Conservation (phyloP, 176 grass and related monocot genomes). For the Urochloa ruziziensis region DNA sequence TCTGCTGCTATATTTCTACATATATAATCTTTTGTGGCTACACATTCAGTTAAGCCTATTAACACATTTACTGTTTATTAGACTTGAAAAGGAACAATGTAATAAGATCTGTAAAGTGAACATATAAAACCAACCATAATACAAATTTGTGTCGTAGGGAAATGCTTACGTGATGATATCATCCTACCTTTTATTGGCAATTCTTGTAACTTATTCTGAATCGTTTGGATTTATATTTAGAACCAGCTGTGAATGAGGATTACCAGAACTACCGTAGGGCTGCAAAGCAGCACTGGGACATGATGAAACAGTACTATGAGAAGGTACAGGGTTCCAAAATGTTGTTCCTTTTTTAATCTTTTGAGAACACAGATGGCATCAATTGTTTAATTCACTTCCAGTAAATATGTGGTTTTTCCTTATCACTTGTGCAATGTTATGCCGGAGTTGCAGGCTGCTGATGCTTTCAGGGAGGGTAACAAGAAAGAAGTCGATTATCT, state of each 20-base stretch:
- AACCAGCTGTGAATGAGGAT: conserved; percentile 46
- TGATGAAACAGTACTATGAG: conserved; percentile 92
- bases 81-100: neutral
- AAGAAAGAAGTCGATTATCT: conserved; percentile 50
- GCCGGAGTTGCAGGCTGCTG: conserved; percentile 66
- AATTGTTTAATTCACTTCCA: conserved; percentile 12
- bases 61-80: neutral
- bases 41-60: neutral
- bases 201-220: conserved; percentile 22
- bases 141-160: neutral
- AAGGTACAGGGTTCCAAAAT: conserved; percentile 48
- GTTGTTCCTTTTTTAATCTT: neutral
- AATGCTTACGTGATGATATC: neutral
- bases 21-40: neutral
- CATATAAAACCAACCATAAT: neutral
- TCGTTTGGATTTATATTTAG: conserved; percentile 36
- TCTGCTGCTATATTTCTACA: neutral
- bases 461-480: conserved; percentile 74
- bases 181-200: neutral
- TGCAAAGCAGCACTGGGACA: conserved; percentile 81
- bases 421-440: conserved; percentile 9
- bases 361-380: neutral
- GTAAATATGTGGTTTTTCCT: neutral
- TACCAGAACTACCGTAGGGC: conserved; percentile 65
- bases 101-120: neutral